These are phyloP conservation scores for Fomitopsis serialis DNA, from an alignment of 768 basidiomycete genomes.

Conservation along the genomic window DNA sequence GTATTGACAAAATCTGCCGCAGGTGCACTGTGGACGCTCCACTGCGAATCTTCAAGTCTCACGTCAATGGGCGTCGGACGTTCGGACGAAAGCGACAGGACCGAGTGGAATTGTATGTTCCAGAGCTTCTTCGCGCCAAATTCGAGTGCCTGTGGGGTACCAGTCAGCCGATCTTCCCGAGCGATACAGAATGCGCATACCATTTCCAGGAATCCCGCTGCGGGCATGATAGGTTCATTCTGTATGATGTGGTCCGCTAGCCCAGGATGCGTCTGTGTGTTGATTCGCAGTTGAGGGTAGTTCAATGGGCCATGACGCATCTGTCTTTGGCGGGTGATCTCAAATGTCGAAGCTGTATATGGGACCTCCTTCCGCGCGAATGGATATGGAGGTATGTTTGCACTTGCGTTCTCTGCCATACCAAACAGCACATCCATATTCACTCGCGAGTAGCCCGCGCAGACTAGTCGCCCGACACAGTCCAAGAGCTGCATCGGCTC, in stretches of 20 bases:
- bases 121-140: constrained; percentile 25
- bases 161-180: constrained; percentile 4
- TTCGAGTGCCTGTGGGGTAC: constrained; percentile 26
- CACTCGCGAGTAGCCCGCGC: constrained; percentile 25
- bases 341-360: constrained; percentile 11
- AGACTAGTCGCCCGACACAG: constrained; percentile 24
- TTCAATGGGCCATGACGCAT: constrained; percentile 32
- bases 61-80: constrained; percentile 16
- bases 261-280: constrained; percentile 30
- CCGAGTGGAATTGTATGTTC: constrained; percentile 21
- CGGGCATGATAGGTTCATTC: constrained; percentile 42
- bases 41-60: constrained; percentile 15
- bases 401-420: background rate
- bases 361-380: constrained; percentile 24
- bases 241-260: constrained; percentile 40
- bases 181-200: constrained; percentile 13
- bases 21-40: constrained; percentile 23
- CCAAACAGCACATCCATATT: constrained; percentile 28
- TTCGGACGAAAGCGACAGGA: constrained; percentile 21
- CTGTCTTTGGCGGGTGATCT: constrained; percentile 16
- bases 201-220: constrained; percentile 38
- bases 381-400: constrained; percentile 23
- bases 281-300: constrained; percentile 30
- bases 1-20: constrained; percentile 2
- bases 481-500: constrained; percentile 15